A percentile compares a stretch with the other conserved stretches of the same genome.
phyloP scores from a whole-genome alignment of 352 stramenopile genomes.

The Thalassiosira oceanica region DNA sequence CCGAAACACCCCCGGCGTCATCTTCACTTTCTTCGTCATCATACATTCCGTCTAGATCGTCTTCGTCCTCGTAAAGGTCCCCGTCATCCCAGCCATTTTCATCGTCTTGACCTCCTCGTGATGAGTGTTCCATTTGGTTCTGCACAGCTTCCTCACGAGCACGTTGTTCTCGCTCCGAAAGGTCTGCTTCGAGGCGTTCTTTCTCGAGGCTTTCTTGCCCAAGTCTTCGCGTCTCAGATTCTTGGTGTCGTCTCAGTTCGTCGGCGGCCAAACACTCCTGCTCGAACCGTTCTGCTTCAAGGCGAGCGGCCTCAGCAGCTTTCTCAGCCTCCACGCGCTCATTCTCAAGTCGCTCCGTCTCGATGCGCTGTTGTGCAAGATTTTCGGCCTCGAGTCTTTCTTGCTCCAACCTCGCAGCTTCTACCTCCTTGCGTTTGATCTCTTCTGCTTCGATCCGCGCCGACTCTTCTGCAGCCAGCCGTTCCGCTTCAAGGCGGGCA shows the following conservation, averaged over 20 bases:
- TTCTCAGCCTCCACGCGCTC: constrained; percentile 1
- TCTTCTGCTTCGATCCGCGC: neutral
- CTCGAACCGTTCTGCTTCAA: neutral
- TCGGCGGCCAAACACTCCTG: too few relatives aligned
- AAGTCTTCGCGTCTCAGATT: too few relatives aligned
- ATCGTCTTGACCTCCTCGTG: constrained; percentile 1
- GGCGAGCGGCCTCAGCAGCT: too few relatives aligned
- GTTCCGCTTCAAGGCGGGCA: constrained; percentile 2
- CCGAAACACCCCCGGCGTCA: neutral
- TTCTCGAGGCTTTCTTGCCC: constrained; percentile 1
- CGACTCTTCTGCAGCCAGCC: neutral
- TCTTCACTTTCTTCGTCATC: constrained; percentile 21
- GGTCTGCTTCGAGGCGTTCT: constrained; percentile 4
- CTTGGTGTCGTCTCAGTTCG: too few relatives aligned
- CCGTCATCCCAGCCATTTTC: constrained; percentile 3
- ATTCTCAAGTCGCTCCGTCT: constrained; percentile 2
- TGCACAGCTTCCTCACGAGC: neutral
- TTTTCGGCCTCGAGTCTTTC: constrained; percentile 2
- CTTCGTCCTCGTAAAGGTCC: constrained; percentile 20
- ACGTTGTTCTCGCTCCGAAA: neutral
- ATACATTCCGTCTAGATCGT: constrained; percentile 12
- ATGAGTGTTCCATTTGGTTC: neutral
- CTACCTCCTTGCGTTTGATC: neutral
- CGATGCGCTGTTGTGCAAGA: neutral
- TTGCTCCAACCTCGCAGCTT: constrained; percentile 2